Evolutionary conservation across 179 eudicot species (phyloP).

Genomic region (Drosera spatulata): DNA sequence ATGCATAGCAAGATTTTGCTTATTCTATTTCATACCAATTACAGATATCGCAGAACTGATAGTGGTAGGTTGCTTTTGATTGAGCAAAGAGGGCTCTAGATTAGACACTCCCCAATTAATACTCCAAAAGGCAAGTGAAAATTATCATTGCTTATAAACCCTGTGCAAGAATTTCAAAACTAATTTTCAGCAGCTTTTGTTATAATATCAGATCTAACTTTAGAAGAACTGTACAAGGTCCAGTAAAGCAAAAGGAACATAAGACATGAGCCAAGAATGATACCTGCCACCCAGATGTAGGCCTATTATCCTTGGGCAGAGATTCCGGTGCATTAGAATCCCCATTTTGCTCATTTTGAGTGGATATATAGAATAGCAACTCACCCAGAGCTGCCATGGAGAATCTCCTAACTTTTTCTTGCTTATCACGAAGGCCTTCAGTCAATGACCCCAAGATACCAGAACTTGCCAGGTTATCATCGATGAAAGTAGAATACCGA

Average conservation of each 20-base stretch:
- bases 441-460: conserved; percentile 73
- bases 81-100: too few species aligned
- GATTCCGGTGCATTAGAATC: conserved; percentile 51
- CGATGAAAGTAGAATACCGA: conserved; percentile 76
- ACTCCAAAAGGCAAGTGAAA: too few species aligned
- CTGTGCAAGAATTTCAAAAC: too few species aligned
- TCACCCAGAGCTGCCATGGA: conserved; percentile 99
- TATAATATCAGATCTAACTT: neutral
- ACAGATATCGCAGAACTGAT: too few species aligned
- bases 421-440: conserved; percentile 83
- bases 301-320: conserved; percentile 62
- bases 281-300: conserved; percentile 92
- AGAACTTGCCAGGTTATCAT: conserved; percentile 75
- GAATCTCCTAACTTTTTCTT: conserved; percentile 91
- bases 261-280: conserved; percentile 5
- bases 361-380: conserved; percentile 84
- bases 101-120: too few species aligned
- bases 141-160: too few species aligned
- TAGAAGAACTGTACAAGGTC: neutral
- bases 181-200: too few species aligned
- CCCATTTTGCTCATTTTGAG: conserved; percentile 55
- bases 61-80: too few species aligned
- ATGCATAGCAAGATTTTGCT: too few species aligned
- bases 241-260: neutral
- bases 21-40: too few species aligned